Evolutionary conservation across 2,329 filamentous ascomycete genomes (phyloP).

Genomic region (Colletotrichum lentis): DNA sequence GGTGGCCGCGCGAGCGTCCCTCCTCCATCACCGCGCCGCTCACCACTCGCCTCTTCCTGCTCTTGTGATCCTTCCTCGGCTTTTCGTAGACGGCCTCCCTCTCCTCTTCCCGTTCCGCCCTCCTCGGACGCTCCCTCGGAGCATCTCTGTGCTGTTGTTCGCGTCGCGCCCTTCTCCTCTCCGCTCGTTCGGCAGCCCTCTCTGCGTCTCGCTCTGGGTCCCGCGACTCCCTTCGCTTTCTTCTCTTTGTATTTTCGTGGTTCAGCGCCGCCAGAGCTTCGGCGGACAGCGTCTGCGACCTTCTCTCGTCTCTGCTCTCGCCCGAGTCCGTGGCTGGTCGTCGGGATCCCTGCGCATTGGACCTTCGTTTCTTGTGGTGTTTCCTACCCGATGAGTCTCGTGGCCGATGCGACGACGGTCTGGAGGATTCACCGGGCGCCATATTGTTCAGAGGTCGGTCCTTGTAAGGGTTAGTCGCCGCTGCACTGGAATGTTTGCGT

Average conservation of each 20-base stretch:
- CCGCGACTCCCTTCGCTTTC: slow-evolving; percentile 45
- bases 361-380: slow-evolving; percentile 48
- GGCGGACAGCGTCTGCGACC: slow-evolving; percentile 50
- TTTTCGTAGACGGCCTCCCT: slow-evolving; percentile 44
- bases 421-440: slow-evolving; percentile 49
- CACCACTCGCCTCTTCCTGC: slow-evolving; percentile 68
- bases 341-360: slow-evolving; percentile 44
- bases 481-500: slow-evolving; percentile 27
- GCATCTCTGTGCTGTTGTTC: slow-evolving; percentile 36
- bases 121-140: slow-evolving; percentile 23
- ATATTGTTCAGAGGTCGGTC: slow-evolving; percentile 44
- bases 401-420: slow-evolving; percentile 45
- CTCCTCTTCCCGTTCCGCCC: slow-evolving; percentile 41
- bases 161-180: slow-evolving; percentile 39
- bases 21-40: slow-evolving; percentile 76
- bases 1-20: slow-evolving; percentile 53
- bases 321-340: slow-evolving; percentile 48
- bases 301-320: slow-evolving; percentile 44
- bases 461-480: slow-evolving; percentile 9
- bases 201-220: slow-evolving; percentile 43
- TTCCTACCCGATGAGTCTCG: slow-evolving; percentile 46
- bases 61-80: slow-evolving; percentile 49
- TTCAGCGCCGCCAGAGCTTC: slow-evolving; percentile 74
- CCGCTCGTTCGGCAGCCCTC: slow-evolving; percentile 46
- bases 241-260: slow-evolving; percentile 61